A percentile compares a stretch with the other conserved stretches of the same genome.
Conservation (phyloP, 805 yeast species). For the Candida corydali region DNA sequence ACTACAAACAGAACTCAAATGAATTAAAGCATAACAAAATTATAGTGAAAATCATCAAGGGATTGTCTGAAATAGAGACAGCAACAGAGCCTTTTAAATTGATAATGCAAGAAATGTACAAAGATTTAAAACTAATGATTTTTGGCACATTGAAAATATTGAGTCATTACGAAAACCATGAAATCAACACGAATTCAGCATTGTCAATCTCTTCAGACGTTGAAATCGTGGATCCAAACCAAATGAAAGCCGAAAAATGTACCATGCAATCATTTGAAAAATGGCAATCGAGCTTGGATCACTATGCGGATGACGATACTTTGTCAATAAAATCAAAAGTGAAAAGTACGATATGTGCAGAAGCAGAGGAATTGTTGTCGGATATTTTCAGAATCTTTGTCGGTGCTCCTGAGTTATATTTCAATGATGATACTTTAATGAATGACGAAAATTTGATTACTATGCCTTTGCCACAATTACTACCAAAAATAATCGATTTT, state of each 20-base stretch:
- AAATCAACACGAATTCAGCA: neutral
- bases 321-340: conserved; percentile 3
- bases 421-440: conserved; percentile 23
- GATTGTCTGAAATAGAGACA: conserved; percentile 23
- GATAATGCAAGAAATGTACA: conserved; percentile 22
- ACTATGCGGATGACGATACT: conserved; percentile 12
- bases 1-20: conserved; percentile 18
- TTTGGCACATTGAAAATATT: conserved; percentile 22
- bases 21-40: conserved; percentile 22
- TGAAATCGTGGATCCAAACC: neutral
- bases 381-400: conserved; percentile 30
- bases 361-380: conserved; percentile 27
- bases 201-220: conserved; percentile 13
- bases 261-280: conserved; percentile 4
- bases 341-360: conserved; percentile 5
- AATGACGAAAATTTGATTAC: conserved; percentile 13
- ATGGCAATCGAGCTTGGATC: conserved; percentile 16
- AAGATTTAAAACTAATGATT: conserved; percentile 22
- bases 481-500: conserved; percentile 14
- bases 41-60: conserved; percentile 26
- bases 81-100: conserved; percentile 17
- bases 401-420: conserved; percentile 30
- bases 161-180: conserved; percentile 14
- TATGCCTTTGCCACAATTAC: conserved; percentile 11
- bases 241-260: conserved; percentile 2